These are phyloP conservation scores for Wickerhamia fluorescens DNA, from an alignment of 805 yeast genomes.

Conservation along the genomic window DNA sequence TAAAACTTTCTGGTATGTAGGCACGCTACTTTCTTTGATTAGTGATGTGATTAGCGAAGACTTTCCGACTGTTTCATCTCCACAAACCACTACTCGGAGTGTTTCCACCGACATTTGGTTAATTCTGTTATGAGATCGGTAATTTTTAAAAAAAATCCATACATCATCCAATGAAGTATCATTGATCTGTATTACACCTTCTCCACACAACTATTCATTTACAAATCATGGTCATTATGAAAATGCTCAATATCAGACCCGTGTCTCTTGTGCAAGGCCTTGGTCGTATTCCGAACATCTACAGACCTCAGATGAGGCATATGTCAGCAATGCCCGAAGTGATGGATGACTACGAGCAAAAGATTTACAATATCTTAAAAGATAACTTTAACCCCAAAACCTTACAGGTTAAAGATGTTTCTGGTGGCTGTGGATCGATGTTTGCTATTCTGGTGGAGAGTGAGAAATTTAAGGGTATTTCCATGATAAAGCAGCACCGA, in stretches of 20 bases:
- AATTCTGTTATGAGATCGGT: no score
- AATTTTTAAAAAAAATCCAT: no score
- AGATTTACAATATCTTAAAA: conserved; percentile 51
- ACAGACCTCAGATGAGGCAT: no score
- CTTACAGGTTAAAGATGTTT: conserved; percentile 70
- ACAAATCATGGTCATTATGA: no score
- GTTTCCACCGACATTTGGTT: no score
- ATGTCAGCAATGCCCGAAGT: no score
- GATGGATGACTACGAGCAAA: conserved; percentile 56
- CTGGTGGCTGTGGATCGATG: conserved; percentile 98
- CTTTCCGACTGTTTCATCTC: conserved; percentile 89
- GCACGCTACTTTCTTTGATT: conserved; percentile 65
- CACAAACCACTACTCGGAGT: conserved; percentile 88
- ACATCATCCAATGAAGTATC: no score
- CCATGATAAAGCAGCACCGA: conserved; percentile 88
- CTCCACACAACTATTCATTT: no score
- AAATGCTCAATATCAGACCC: no score
- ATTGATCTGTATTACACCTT: no score
- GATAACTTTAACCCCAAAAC: conserved; percentile 52
- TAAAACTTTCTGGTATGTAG: conserved; percentile 67
- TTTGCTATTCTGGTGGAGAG: conserved; percentile 79
- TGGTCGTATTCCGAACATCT: no score
- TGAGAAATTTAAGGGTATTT: conserved; percentile 64
- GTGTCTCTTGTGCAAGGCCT: no score
- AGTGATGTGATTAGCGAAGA: conserved; percentile 73